These are phyloP conservation scores for Penicillium brasilianum DNA, from an alignment of 2,329 filamentous ascomycete genomes.

Conservation along the genomic window DNA sequence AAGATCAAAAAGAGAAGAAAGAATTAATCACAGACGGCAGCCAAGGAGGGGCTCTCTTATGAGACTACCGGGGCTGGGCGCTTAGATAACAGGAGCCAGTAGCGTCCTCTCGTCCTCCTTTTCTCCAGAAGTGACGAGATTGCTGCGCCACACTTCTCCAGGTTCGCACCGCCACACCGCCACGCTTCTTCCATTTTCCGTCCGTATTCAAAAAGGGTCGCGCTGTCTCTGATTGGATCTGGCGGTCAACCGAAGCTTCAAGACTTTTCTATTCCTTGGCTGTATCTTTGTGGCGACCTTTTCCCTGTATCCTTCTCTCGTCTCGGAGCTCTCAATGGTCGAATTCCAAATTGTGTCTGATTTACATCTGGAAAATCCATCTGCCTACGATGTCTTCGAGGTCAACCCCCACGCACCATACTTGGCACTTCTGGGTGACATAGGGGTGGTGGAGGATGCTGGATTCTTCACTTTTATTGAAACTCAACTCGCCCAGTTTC, in stretches of 20 bases:
- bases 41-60: constrained; percentile 27
- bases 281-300: constrained; percentile 10
- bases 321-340: constrained; percentile 20
- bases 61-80: constrained; percentile 25
- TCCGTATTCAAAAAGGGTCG: neutral
- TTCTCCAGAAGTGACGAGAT: neutral
- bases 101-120: neutral
- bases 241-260: neutral
- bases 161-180: constrained; percentile 33
- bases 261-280: neutral
- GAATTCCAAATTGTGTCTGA: constrained; percentile 60
- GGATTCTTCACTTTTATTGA: constrained; percentile 55
- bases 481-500: constrained; percentile 56
- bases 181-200: constrained; percentile 15
- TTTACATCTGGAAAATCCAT: constrained; percentile 59
- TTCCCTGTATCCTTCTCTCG: neutral
- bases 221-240: constrained; percentile 4
- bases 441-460: constrained; percentile 55
- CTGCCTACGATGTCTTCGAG: constrained; percentile 57
- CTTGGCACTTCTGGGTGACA: constrained; percentile 63
- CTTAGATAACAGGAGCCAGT: constrained; percentile 28
- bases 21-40: constrained; percentile 7
- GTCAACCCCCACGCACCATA: constrained; percentile 55
- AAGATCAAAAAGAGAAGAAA: constrained; percentile 11
- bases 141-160: constrained; percentile 33